These are phyloP conservation scores for Boletus subcaerulescens DNA, from an alignment of 768 basidiomycete species.

Conservation along the genomic window DNA sequence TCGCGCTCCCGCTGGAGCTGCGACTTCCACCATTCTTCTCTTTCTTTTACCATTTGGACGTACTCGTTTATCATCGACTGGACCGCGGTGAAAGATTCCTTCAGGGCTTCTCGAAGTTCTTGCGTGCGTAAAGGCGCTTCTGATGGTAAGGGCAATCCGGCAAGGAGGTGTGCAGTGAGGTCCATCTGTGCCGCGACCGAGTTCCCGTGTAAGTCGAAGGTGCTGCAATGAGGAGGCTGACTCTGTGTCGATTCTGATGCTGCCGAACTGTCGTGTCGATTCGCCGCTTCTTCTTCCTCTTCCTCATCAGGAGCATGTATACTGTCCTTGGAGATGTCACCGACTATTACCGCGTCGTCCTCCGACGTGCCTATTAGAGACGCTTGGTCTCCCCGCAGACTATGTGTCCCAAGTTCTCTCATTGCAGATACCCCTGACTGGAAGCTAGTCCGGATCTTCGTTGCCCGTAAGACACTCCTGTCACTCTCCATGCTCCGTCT, in stretches of 20 bases:
- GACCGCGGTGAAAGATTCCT: constrained; percentile 55
- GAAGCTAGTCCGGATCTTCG: constrained; percentile 30
- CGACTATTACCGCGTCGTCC: constrained; percentile 2
- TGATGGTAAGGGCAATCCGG: constrained; percentile 38
- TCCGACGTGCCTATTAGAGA: constrained; percentile 25
- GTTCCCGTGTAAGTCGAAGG: constrained; percentile 68
- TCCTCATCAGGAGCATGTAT: constrained; percentile 28
- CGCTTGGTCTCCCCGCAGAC: constrained; percentile 22
- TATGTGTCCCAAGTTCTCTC: constrained; percentile 24
- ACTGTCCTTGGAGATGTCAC: constrained; percentile 16
- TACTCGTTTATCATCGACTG: constrained; percentile 65
- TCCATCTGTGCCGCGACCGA: constrained; percentile 75
- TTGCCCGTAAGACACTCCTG: constrained; percentile 34
- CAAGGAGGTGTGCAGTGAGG: constrained; percentile 62
- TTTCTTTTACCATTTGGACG: constrained; percentile 61
- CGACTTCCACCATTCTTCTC: constrained; percentile 79
- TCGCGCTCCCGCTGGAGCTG: constrained; percentile 63
- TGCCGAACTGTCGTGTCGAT: constrained; percentile 46
- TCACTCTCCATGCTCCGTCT: constrained; percentile 51
- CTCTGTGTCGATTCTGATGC: constrained; percentile 39
- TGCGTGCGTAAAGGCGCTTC: constrained; percentile 26
- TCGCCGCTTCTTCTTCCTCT: constrained; percentile 29
- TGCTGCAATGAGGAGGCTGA: constrained; percentile 53
- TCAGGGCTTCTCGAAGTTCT: constrained; percentile 50
- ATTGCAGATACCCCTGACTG: constrained; percentile 26